A percentile compares a stretch with the other conserved stretches of the same genome.
These are phyloP conservation scores for Spergularia bocconei DNA, from an alignment of 148 eudicot genomes.

Conservation along the genomic window DNA sequence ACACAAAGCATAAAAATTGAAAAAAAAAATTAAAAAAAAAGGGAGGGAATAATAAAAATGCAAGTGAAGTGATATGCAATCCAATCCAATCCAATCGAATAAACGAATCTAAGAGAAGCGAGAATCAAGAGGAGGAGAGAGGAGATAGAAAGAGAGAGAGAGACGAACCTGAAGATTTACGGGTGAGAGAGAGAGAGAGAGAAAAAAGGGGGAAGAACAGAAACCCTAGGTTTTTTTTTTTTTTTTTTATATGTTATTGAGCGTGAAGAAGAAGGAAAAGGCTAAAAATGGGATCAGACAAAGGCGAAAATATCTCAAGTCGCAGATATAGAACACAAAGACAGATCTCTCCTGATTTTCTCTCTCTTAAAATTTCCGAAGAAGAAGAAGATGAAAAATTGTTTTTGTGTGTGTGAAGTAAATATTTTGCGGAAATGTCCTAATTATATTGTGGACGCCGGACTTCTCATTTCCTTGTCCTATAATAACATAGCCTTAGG, in stretches of 20 bases:
- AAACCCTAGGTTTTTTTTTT: slow-evolving; percentile 33
- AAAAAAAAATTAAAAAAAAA: background rate
- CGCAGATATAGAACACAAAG: slow-evolving; percentile 35
- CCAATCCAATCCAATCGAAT: slow-evolving; percentile 1
- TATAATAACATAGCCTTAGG: too few species aligned
- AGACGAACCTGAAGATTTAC: slow-evolving; percentile 25
- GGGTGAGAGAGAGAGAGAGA: slow-evolving; percentile 6
- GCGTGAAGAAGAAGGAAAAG: too few species aligned
- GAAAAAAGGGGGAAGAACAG: slow-evolving; percentile 11
- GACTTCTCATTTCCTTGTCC: slow-evolving; percentile 10
- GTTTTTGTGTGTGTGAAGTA: too few species aligned
- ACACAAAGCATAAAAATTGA: background rate
- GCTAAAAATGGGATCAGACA: slow-evolving; percentile 23
- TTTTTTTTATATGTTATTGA: too few species aligned
- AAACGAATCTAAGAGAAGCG: background rate
- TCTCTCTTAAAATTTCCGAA: background rate
- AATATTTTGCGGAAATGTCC: slow-evolving; percentile 17
- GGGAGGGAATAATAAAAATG: background rate
- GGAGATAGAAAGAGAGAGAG: background rate
- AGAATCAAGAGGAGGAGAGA: background rate
- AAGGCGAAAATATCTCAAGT: slow-evolving; percentile 35
- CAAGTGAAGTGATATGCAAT: slow-evolving; percentile 20
- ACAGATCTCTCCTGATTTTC: slow-evolving; percentile 27
- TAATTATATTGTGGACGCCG: slow-evolving; percentile 33
- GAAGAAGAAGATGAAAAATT: too few species aligned